phyloP scores from a whole-genome alignment of 1,284 basidiomycete genomes.

The Gastroboletus turbinatus region DNA sequence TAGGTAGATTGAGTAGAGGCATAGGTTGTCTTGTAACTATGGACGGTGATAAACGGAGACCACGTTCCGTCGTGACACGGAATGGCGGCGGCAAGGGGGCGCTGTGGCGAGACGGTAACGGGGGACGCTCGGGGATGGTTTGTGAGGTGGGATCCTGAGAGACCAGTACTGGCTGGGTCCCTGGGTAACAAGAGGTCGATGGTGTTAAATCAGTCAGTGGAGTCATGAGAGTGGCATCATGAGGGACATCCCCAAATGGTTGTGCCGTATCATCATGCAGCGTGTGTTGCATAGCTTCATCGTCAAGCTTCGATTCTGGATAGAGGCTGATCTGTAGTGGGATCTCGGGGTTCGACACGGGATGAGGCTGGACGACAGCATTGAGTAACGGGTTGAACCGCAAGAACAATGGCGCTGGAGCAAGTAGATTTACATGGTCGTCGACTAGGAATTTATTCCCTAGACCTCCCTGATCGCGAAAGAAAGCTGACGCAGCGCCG shows the following conservation, averaged over 20 bases:
- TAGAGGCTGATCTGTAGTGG: slow-evolving; percentile 1
- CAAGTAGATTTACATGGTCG: slow-evolving; percentile 7
- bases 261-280: slow-evolving; percentile 17
- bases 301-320: not conserved
- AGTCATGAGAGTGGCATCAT: slow-evolving; percentile 6
- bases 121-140: slow-evolving; percentile 1
- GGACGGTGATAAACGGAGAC: slow-evolving; percentile 33
- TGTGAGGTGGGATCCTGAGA: not conserved
- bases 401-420: slow-evolving; percentile 17
- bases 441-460: not conserved
- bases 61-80: slow-evolving; percentile 27
- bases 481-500: slow-evolving; percentile 7
- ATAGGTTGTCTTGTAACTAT: slow-evolving; percentile 32
- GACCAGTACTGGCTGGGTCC: not conserved
- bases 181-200: slow-evolving; percentile 2
- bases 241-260: slow-evolving; percentile 4
- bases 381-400: slow-evolving; percentile 8
- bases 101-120: slow-evolving; percentile 8
- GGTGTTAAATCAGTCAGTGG: not conserved
- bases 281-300: slow-evolving; percentile 9
- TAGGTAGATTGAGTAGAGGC: slow-evolving; percentile 27
- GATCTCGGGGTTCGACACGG: slow-evolving; percentile 1
- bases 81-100: slow-evolving; percentile 26
- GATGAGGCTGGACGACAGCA: slow-evolving; percentile 5
- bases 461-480: slow-evolving; percentile 6